Base-by-base conservation (phyloP, 768 basidiomycete genomes). In the Chiua virens region DNA sequence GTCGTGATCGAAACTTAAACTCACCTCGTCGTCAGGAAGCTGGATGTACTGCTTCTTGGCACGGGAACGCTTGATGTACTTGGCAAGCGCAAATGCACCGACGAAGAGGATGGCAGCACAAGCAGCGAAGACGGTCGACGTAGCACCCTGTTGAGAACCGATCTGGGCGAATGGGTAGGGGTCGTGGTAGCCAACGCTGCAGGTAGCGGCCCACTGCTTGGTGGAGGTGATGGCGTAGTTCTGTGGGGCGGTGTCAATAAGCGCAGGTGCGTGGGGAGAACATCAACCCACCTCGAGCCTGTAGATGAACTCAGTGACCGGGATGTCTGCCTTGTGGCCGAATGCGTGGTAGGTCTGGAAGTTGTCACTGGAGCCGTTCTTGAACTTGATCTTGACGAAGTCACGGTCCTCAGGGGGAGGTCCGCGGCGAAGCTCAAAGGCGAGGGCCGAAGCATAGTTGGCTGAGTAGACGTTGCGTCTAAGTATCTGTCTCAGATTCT, bases 271-370 rank as follows among this genome's bases (percentile, higher is more conserved):
- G 23, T 20, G 21, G 14, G 25, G 35, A 22, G 28, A 32, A 21
- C 42, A 41, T 53, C 36, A 36, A 42, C 73, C 17, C 64, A 87
- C 89, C 80, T 90, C 85, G 48, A 85, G 77, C 49, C 85, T 80
- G 76, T 89, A 89, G 67, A 90, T 86, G 75, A 92, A 91, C 65
- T 90, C 87, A 14, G 88, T 89, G 62, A 91, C 75, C 43, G 89
- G 85, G 61, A 92, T 86, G 63, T 91, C 89, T 49, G 81, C 73
- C 51, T 79, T 75, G 73, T 86, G 83, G 52, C 83, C 86, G 67
- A 89, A 91, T 65, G 83, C 84, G 59, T 88, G 82, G 67, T 88
- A 70, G 53, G 82, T 82, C 58, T 78, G 67, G 76, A 87, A 91
- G 63, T 73, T 71, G 50, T 73, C 74, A 45, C 69, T 54, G 46